Evolutionary conservation across 2,329 filamentous ascomycete species (phyloP), one percentile per base, ranked within the genome.

Genomic region (Fusarium aywerte): DNA sequence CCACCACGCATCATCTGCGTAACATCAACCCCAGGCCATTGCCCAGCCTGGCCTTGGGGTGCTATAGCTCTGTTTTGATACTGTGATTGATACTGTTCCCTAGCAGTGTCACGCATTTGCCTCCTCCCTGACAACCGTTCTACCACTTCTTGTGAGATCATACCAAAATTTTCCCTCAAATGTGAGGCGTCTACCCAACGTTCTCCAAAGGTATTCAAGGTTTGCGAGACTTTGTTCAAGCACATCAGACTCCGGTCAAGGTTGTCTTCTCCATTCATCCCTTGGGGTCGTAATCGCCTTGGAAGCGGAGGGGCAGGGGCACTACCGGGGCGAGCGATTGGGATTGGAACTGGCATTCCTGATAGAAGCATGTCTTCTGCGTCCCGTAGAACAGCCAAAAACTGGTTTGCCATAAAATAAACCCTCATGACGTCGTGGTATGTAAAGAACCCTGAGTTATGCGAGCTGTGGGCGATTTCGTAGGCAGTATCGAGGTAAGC

Each of bases 371-470:
- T 76, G 40, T 89, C 85, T 52, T 85, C 84, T 2, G 85, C 82
- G 62, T 87, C 85, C 5, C 81, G 80, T n/a, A 90, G 76, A 9
- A 89, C 86, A 2, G 87, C 85, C 16, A 89, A 77, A 58, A 90
- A 85, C 70, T 90, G 88, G 61, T 83, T 87, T 15, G 85, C 87
- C 80, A 90, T 87, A 71, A 90, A 97, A 73, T 92, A 96, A 2
- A 92, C 89, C 51, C 94, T 89, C 73, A 97, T 85, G 2, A 93
- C 92, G 75, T 97, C 95, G 73, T 96, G 90, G 71, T 94, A 97
- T 1, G 92, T 95, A 72, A 96, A 87, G 50, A 95, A 90, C 6
- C 90, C 86, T 16, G 85, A 83, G 62, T 88, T 85, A 31, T 82
- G 79, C 5, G 85, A 77, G 68, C 86, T 84, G 58, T 85, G 84